phyloP scores from a whole-genome alignment of 495 filamentous ascomycete genomes.

The Penicillium angulare region DNA sequence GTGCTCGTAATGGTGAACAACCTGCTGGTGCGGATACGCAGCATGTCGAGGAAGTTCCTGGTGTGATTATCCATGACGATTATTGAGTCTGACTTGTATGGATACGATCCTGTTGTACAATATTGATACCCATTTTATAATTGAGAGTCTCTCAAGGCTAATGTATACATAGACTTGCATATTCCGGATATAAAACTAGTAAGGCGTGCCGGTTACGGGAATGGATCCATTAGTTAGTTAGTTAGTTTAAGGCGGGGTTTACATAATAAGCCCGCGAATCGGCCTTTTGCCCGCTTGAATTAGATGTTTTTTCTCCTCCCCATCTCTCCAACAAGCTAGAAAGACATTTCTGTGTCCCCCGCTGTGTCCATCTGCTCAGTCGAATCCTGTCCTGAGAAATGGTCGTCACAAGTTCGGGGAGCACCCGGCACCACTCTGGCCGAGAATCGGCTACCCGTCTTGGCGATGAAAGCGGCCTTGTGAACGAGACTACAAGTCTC shows the following conservation, averaged over 20 bases:
- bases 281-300: no score
- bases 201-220: no score
- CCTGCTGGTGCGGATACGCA: conserved; percentile 23
- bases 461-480: conserved; percentile 4
- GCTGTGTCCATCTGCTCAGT: no score
- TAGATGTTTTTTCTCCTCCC: no score
- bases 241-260: no score
- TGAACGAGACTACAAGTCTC: conserved; percentile 24
- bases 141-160: conserved; percentile 6
- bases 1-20: conserved; percentile 1
- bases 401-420: conserved; percentile 3
- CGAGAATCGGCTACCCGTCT: not conserved
- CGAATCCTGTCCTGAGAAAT: conserved; percentile 5
- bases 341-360: no score
- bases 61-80: conserved; percentile 71
- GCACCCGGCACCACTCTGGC: not conserved
- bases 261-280: no score
- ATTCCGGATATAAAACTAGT: no score
- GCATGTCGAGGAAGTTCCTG: conserved; percentile 53
- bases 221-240: no score
- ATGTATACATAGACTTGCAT: no score
- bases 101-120: not conserved
- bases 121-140: conserved; percentile 6
- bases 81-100: conserved; percentile 15
- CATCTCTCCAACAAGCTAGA: no score